Evolutionary conservation across 768 basidiomycete species (phyloP), one percentile per base, ranked within the genome.

Genomic region (Xerocomellus intermedius): DNA sequence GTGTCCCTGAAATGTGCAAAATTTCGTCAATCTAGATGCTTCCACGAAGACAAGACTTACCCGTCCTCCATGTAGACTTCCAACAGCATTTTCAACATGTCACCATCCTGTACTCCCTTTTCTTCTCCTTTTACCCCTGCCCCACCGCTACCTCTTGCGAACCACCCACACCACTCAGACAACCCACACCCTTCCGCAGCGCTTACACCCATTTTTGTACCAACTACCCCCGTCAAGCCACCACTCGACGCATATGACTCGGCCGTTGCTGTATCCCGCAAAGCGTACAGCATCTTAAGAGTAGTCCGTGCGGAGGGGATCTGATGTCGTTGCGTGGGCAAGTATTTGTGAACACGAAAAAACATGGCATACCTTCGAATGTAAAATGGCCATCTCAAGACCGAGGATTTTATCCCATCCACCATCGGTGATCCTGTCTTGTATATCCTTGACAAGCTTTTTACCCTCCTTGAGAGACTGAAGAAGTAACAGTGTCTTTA

Each of bases 191-290:
- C 13, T 76, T 81, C 89, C 80, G 89, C 42, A 72, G 73, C 62
- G 78, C 81, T 62, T 85, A 72, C 13, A 72, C 75, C 45, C 62
- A 65, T 19, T 75, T 81, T 64, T 77, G 79, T 22, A 79, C 83
- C 37, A 85, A 97, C 74, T 22, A 96, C 80, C 21, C 68, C 68
- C 1, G 38, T 48, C 38, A 83, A 81, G 5, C 94, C 92, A 17
- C 85, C 86, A 32, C 88, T 82, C 1, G 87, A 81, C 63, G 94
- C 96, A 69, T 94, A 97, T 5, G 85, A 80, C 66, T 96, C 92
- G 0, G 94, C 91, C 3, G 91, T 89, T 0, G 81, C 74, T 0
- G 82, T 76, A 66, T 98, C 95, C 48, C 80, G 79, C 10, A 97
- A 72, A 36, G 82, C 79, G 55, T 83, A 78, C 8, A 98, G 82